Evolutionary conservation across 2,329 filamentous ascomycete species (phyloP).

Genomic region (Aspergillus quadrilineatus): DNA sequence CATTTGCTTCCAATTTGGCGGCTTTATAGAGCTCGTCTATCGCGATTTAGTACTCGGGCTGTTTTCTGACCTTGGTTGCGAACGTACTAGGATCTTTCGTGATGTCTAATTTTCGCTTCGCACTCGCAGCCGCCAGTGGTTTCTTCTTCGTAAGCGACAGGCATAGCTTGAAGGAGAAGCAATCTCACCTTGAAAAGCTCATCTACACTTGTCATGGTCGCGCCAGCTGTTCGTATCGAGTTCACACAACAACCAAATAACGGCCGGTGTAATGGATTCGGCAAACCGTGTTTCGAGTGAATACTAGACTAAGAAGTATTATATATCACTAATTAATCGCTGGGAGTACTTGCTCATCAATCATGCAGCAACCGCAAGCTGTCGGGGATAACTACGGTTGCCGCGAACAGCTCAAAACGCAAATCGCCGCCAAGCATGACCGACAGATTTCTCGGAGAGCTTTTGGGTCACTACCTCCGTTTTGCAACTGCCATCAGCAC

Average conservation of each 20-base stretch:
- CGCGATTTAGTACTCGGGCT: slow-evolving; percentile 19
- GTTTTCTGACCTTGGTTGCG: background rate
- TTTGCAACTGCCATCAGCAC: slow-evolving; percentile 12
- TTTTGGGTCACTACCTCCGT: slow-evolving; percentile 3
- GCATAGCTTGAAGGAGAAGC: background rate
- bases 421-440: slow-evolving; percentile 29
- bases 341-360: background rate
- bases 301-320: background rate
- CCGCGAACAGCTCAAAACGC: slow-evolving; percentile 33
- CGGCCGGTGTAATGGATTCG: background rate
- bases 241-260: background rate
- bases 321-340: background rate
- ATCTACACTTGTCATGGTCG: slow-evolving; percentile 59
- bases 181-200: slow-evolving; percentile 57
- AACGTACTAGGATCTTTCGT: slow-evolving; percentile 51
- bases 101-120: slow-evolving; percentile 61
- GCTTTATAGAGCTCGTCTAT: slow-evolving; percentile 60
- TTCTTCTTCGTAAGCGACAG: slow-evolving; percentile 41
- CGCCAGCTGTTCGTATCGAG: slow-evolving; percentile 12
- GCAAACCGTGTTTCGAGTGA: too few species aligned
- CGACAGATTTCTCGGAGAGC: slow-evolving; percentile 36
- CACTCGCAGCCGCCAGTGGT: slow-evolving; percentile 46
- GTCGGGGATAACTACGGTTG: slow-evolving; percentile 27
- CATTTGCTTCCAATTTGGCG: slow-evolving; percentile 53
- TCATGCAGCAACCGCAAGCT: slow-evolving; percentile 13